Percentiles rank a stretch among this genome's conserved stretches.
These are phyloP conservation scores for Pleurotus tuoliensis DNA, from an alignment of 768 basidiomycete species.

Conservation along the genomic window DNA sequence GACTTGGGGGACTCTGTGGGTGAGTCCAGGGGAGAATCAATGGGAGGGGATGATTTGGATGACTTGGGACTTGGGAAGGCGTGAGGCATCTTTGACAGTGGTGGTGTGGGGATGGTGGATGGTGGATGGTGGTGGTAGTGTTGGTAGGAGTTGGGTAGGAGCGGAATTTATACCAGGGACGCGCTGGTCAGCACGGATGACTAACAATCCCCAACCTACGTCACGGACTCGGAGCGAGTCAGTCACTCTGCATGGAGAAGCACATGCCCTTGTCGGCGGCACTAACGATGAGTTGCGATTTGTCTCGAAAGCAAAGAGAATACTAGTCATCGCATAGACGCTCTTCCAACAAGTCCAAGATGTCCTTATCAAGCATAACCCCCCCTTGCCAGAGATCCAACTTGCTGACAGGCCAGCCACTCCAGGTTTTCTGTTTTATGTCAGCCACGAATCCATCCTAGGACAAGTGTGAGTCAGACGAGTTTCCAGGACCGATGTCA, in stretches of 20 bases:
- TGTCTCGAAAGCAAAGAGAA: too few relatives aligned
- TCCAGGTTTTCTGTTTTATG: constrained; percentile 24
- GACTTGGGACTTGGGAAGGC: constrained; percentile 4
- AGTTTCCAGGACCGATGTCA: background rate
- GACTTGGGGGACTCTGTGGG: background rate
- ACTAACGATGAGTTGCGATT: too few relatives aligned
- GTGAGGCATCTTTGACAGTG: constrained; percentile 1
- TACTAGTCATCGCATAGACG: too few relatives aligned
- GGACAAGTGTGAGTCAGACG: background rate
- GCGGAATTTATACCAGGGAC: constrained; percentile 2
- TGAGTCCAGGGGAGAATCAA: background rate
- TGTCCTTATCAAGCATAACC: constrained; percentile 23
- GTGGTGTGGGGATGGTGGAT: background rate
- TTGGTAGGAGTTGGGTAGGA: too few relatives aligned
- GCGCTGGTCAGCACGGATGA: background rate
- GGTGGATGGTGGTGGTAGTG: background rate
- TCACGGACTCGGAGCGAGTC: background rate
- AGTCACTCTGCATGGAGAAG: too few relatives aligned
- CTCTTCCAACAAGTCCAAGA: too few relatives aligned
- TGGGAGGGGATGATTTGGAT: background rate
- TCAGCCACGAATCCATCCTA: constrained; percentile 21
- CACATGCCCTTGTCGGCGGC: too few relatives aligned
- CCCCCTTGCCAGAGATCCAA: constrained; percentile 35
- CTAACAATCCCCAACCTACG: background rate
- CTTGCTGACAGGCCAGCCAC: constrained; percentile 31